phyloP scores from a whole-genome alignment of 1,139 yeast species.

The Eremothecium gossypii region DNA sequence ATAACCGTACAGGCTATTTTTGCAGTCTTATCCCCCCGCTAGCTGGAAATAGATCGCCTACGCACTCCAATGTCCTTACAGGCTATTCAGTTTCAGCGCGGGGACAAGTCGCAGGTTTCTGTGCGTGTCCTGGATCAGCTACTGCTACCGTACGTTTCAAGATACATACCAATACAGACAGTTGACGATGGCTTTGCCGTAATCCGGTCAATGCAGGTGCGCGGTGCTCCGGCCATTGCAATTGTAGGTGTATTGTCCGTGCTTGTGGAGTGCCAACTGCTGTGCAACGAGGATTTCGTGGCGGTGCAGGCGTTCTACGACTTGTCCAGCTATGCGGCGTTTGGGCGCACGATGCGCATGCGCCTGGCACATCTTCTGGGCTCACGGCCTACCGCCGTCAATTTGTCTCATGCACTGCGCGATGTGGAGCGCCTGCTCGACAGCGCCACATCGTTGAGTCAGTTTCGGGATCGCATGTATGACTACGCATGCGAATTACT shows the following conservation, averaged over 20 bases:
- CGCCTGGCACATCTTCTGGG: constrained; percentile 58
- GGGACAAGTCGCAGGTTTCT: constrained; percentile 26
- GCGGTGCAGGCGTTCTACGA: constrained; percentile 31
- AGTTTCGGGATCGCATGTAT: constrained; percentile 35
- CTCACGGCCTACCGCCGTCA: constrained; percentile 94
- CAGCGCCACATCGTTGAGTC: constrained; percentile 21
- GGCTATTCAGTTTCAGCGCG: constrained; percentile 61
- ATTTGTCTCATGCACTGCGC: constrained; percentile 67
- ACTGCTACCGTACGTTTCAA: constrained; percentile 67
- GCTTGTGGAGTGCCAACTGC: constrained; percentile 51
- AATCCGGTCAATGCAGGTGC: constrained; percentile 82
- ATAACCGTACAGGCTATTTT: neutral
- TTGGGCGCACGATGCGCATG: constrained; percentile 32
- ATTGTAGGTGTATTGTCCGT: constrained; percentile 83
- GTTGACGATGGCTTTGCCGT: constrained; percentile 72
- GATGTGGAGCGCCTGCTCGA: constrained; percentile 42
- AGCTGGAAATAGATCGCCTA: neutral
- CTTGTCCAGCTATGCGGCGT: constrained; percentile 21
- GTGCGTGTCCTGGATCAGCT: constrained; percentile 74
- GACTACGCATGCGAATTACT: constrained; percentile 52
- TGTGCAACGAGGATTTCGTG: constrained; percentile 19
- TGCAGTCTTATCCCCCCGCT: neutral
- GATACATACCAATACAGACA: constrained; percentile 49
- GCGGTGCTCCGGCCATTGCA: constrained; percentile 99
- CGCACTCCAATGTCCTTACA: constrained; percentile 34